Evolutionary conservation across 495 filamentous ascomycete species (phyloP).

Genomic region (Aspergillus leporis): DNA sequence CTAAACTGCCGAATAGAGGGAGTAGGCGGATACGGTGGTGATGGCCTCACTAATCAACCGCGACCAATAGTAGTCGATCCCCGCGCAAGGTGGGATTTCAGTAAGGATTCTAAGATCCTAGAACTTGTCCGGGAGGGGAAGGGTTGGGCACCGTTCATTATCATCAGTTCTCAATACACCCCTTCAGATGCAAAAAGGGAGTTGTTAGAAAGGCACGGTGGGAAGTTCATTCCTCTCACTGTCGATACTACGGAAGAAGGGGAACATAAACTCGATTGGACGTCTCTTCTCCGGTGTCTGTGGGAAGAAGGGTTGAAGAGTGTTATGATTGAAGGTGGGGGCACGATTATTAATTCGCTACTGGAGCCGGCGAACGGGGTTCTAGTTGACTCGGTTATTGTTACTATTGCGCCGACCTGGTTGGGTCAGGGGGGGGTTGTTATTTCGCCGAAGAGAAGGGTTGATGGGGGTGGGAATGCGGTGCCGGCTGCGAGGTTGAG

Average conservation of each 20-base stretch:
- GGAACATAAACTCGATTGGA: constrained; percentile 54
- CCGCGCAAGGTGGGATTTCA: constrained; percentile 62
- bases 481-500: constrained; percentile 59
- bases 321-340: constrained; percentile 89
- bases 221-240: constrained; percentile 41
- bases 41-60: constrained; percentile 59
- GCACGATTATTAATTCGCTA: constrained; percentile 73
- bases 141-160: constrained; percentile 69
- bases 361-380: constrained; percentile 52
- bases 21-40: constrained; percentile 50
- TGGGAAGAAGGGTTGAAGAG: constrained; percentile 60
- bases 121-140: constrained; percentile 57
- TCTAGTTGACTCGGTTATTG: constrained; percentile 73
- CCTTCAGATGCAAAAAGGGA: constrained; percentile 27
- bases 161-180: constrained; percentile 40
- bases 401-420: constrained; percentile 86
- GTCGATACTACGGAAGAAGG: constrained; percentile 18
- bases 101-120: constrained; percentile 61
- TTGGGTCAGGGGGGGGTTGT: constrained; percentile 76
- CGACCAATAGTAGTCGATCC: constrained; percentile 82
- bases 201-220: constrained; percentile 45
- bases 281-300: constrained; percentile 55
- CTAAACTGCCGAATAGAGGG: constrained; percentile 73
- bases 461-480: constrained; percentile 41
- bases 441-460: constrained; percentile 58